phyloP scores from a whole-genome alignment of 2,329 filamentous ascomycete species.

The Clarireedia hainanense region DNA sequence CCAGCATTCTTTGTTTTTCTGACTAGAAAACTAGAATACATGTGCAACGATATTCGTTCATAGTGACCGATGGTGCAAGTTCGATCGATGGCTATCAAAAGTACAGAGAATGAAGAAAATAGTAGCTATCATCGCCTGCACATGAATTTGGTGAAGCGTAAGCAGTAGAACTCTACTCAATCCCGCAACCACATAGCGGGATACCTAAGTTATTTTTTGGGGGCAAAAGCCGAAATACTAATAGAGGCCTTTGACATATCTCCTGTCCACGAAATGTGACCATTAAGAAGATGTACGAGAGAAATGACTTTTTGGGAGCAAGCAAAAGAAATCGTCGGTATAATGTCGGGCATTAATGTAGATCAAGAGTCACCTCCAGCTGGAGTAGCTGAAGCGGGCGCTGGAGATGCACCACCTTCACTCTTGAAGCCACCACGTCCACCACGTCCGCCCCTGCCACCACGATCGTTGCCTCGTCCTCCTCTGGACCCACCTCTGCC shows the following conservation, averaged over 20 bases:
- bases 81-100: conserved; percentile 21
- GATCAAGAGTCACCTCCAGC: conserved; percentile 25
- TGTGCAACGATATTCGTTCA: conserved; percentile 26
- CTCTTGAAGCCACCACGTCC: conserved; percentile 50
- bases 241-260: conserved; percentile 19
- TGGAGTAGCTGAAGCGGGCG: conserved; percentile 43
- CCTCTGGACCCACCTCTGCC: conserved; percentile 47
- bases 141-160: conserved; percentile 24
- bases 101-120: conserved; percentile 28
- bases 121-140: conserved; percentile 28
- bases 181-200: conserved; percentile 22
- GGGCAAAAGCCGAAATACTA: conserved; percentile 22
- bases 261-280: conserved; percentile 24
- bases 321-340: conserved; percentile 16
- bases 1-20: conserved; percentile 23
- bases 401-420: conserved; percentile 39
- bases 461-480: conserved; percentile 44
- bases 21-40: conserved; percentile 28
- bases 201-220: conserved; percentile 16
- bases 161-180: conserved; percentile 29
- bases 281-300: conserved; percentile 28
- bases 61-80: conserved; percentile 26
- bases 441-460: conserved; percentile 49
- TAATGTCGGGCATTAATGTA: neutral
- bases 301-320: conserved; percentile 26